Percentiles rank a stretch among this genome's conserved stretches.
phyloP scores from a whole-genome alignment of 495 filamentous ascomycete genomes.

The Wilcoxina mikolae region DNA sequence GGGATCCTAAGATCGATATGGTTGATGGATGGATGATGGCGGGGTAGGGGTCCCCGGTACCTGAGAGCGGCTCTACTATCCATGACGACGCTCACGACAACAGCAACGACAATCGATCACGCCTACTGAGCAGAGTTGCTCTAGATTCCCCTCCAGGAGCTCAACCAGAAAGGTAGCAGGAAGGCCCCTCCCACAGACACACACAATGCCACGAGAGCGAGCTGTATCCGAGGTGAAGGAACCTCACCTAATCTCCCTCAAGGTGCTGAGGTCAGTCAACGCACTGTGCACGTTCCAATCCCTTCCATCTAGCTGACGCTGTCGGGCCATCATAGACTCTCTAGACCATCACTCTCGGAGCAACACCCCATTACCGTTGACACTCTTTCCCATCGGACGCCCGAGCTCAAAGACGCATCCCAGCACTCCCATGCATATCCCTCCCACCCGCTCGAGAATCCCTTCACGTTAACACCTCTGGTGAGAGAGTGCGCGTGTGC shows the following conservation, averaged over 20 bases:
- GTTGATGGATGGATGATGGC: too few species aligned
- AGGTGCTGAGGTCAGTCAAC: conserved; percentile 41
- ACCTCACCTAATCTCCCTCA: conserved; percentile 28
- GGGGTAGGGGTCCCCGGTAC: too few species aligned
- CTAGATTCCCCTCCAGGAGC: too few species aligned
- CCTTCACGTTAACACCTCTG: conserved; percentile 47
- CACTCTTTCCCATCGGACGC: conserved; percentile 8
- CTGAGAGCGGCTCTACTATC: too few species aligned
- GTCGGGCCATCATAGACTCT: conserved; percentile 32
- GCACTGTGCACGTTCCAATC: not conserved
- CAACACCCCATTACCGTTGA: conserved; percentile 28
- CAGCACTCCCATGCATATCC: conserved; percentile 30
- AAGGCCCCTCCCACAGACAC: not conserved
- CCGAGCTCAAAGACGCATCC: conserved; percentile 18
- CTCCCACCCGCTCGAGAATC: conserved; percentile 33
- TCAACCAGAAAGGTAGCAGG: too few species aligned
- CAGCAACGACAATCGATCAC: too few species aligned
- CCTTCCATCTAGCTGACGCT: conserved; percentile 15
- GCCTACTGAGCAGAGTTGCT: too few species aligned
- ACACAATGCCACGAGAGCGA: conserved; percentile 24
- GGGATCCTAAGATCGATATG: too few species aligned
- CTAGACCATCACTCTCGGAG: conserved; percentile 41
- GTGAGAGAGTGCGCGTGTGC: conserved; percentile 28
- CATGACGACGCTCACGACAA: too few species aligned
- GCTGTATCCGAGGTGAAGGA: conserved; percentile 25